phyloP scores from a whole-genome alignment of 225 moss, liverwort and hornwort species.

The Marchantia polymorpha region DNA sequence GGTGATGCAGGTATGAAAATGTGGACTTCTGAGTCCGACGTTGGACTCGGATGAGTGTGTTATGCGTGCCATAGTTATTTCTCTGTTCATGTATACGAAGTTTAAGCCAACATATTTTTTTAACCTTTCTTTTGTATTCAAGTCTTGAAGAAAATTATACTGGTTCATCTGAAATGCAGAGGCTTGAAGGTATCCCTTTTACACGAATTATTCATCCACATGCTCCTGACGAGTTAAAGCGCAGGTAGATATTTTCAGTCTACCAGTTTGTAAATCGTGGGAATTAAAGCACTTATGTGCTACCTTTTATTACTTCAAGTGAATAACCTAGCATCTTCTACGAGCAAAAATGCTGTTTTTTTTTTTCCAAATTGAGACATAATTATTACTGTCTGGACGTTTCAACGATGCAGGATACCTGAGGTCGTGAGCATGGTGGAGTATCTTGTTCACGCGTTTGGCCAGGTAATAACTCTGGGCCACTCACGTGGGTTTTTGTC shows the following conservation, averaged over 20 bases:
- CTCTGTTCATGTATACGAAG: neutral
- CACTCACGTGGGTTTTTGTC: neutral
- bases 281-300: neutral
- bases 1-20: conserved; percentile 96
- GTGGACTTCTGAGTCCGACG: too few species aligned
- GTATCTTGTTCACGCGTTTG: conserved; percentile 71
- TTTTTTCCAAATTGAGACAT: neutral
- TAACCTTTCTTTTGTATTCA: too few species aligned
- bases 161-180: conserved; percentile 40
- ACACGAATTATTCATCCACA: conserved; percentile 77
- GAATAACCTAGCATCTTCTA: too few species aligned
- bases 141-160: neutral
- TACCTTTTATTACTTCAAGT: too few species aligned
- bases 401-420: conserved; percentile 56
- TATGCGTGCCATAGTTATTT: too few species aligned
- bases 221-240: conserved; percentile 64
- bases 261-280: neutral
- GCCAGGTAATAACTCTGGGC: conserved; percentile 53
- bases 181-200: conserved; percentile 91
- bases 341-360: neutral
- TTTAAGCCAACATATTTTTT: neutral
- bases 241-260: conserved; percentile 41
- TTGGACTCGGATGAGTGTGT: too few species aligned
- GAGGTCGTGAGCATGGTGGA: conserved; percentile 70
- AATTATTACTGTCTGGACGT: neutral